These are phyloP conservation scores for Phialophora expanda DNA, from an alignment of 2,329 filamentous ascomycete genomes.

Conservation along the genomic window DNA sequence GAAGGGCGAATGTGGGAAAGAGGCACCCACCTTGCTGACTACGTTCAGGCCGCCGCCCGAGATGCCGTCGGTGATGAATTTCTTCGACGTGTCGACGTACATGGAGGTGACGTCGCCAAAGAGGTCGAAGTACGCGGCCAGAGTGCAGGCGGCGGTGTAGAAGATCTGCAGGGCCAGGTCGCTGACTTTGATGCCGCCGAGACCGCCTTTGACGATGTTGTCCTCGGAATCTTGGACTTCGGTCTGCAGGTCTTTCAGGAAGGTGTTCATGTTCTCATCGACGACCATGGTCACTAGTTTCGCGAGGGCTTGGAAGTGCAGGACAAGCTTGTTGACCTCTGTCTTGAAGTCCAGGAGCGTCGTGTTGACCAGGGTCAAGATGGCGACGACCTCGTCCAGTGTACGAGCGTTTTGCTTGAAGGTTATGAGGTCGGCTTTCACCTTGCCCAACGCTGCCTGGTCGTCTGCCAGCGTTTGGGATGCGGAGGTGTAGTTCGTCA, in stretches of 20 bases:
- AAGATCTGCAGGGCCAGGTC: neutral
- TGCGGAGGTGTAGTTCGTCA: neutral
- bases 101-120: conserved; percentile 1
- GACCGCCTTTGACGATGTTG: neutral
- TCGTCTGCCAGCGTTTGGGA: conserved; percentile 1
- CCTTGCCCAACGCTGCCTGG: conserved; percentile 1
- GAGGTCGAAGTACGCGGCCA: conserved; percentile 3
- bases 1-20: neutral
- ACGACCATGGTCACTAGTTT: neutral
- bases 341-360: conserved; percentile 7
- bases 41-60: neutral
- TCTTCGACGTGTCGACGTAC: conserved; percentile 2
- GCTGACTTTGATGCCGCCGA: conserved; percentile 4
- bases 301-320: conserved; percentile 4
- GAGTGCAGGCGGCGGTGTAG: conserved; percentile 5
- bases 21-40: neutral
- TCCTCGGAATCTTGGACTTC: neutral
- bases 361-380: conserved; percentile 2
- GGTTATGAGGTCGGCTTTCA: conserved; percentile 1
- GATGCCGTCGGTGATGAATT: conserved; percentile 1
- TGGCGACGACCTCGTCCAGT: neutral
- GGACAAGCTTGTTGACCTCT: conserved; percentile 1
- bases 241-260: conserved; percentile 4
- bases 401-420: neutral
- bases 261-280: conserved; percentile 7